These are phyloP conservation scores for Stagonosporopsis vannaccii DNA, from an alignment of 2,329 filamentous ascomycete genomes.

Conservation along the genomic window DNA sequence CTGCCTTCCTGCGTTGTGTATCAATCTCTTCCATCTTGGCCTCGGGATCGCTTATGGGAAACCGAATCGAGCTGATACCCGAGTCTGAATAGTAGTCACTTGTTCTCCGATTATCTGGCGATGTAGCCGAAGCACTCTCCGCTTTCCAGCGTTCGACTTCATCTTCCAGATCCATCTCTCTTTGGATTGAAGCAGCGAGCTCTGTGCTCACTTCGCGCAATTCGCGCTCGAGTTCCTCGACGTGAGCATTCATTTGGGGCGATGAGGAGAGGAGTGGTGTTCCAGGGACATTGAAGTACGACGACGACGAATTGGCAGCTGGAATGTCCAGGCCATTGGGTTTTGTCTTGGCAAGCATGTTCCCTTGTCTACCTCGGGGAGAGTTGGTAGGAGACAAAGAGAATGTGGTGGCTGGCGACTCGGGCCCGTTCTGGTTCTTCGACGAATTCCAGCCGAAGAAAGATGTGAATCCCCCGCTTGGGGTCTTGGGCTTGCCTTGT, in stretches of 20 bases:
- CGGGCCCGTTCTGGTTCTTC: constrained; percentile 60
- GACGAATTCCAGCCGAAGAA: constrained; percentile 72
- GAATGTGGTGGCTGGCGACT: constrained; percentile 68
- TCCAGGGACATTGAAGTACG: constrained; percentile 57
- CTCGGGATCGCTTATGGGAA: constrained; percentile 68
- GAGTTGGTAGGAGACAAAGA: constrained; percentile 67
- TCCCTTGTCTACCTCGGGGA: constrained; percentile 51
- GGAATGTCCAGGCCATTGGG: constrained; percentile 61
- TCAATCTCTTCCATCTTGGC: constrained; percentile 75
- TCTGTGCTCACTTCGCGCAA: constrained; percentile 91
- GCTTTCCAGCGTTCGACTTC: constrained; percentile 85
- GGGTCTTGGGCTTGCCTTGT: constrained; percentile 53
- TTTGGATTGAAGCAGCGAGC: constrained; percentile 87
- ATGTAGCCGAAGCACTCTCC: constrained; percentile 69
- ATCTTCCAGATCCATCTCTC: constrained; percentile 97
- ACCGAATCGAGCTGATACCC: constrained; percentile 83
- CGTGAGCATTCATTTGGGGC: constrained; percentile 62
- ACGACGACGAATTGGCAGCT: constrained; percentile 56
- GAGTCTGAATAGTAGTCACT: constrained; percentile 99
- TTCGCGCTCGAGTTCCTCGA: constrained; percentile 93
- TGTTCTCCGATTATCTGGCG: constrained; percentile 72
- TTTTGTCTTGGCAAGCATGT: constrained; percentile 42
- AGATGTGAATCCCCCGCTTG: constrained; percentile 64
- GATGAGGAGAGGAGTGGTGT: constrained; percentile 55
- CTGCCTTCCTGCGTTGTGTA: constrained; percentile 79